Evolutionary conservation across 805 yeast genomes (phyloP).

Genomic region (Wickerhamiella musiphila): DNA sequence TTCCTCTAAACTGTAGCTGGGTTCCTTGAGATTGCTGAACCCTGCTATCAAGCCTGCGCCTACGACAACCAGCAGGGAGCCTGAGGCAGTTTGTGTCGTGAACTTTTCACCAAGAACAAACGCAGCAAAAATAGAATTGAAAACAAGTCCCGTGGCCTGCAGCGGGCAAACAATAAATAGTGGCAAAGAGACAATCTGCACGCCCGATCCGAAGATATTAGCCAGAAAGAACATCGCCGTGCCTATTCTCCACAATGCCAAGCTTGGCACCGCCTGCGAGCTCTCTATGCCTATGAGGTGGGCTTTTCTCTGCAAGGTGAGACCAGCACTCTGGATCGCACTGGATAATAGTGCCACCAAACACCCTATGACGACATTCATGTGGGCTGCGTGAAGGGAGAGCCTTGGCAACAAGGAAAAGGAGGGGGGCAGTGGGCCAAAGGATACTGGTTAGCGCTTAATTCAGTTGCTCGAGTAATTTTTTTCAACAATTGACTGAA

Average conservation of each 20-base stretch:
- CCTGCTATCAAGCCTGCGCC: slow-evolving; percentile 71
- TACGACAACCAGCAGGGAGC: slow-evolving; percentile 47
- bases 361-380: slow-evolving; percentile 36
- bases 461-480: not conserved
- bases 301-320: slow-evolving; percentile 66
- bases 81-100: slow-evolving; percentile 36
- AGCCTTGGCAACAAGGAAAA: too few species aligned
- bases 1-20: slow-evolving; percentile 33
- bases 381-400: not conserved
- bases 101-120: slow-evolving; percentile 51
- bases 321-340: slow-evolving; percentile 64
- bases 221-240: slow-evolving; percentile 51
- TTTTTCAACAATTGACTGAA: not conserved
- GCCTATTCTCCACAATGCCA: slow-evolving; percentile 52
- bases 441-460: too few species aligned
- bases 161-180: slow-evolving; percentile 62
- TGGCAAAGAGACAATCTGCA: slow-evolving; percentile 74
- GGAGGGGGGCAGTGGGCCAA: too few species aligned
- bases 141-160: slow-evolving; percentile 77
- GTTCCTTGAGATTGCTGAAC: slow-evolving; percentile 44
- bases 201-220: slow-evolving; percentile 62
- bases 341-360: slow-evolving; percentile 57
- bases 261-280: slow-evolving; percentile 18
- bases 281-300: slow-evolving; percentile 28
- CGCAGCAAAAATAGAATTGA: slow-evolving; percentile 60